These are phyloP conservation scores for Sinapis alba DNA, from an alignment of 441 rosid genomes.

Conservation along the genomic window DNA sequence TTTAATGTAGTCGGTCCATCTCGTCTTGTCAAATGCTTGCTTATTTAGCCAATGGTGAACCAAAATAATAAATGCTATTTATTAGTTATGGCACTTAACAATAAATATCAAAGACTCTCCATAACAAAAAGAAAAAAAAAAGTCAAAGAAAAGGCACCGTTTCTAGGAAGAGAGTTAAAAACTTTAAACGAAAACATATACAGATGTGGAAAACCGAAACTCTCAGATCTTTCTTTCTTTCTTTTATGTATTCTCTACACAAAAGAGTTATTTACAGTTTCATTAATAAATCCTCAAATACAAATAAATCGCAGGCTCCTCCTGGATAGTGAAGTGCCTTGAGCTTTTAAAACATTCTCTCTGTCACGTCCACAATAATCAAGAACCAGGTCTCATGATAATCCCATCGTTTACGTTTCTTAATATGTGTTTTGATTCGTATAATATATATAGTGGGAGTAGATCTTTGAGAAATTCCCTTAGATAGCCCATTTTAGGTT, in stretches of 20 bases:
- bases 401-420: constrained; percentile 10
- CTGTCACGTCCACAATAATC: constrained; percentile 8
- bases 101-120: constrained; percentile 12
- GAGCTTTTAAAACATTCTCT: constrained; percentile 19
- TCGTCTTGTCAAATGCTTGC: neutral
- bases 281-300: constrained; percentile 12
- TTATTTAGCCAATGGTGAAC: neutral
- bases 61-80: constrained; percentile 3
- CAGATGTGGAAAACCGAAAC: constrained; percentile 30
- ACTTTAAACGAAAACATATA: constrained; percentile 27
- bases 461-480: too few species aligned
- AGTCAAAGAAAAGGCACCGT: constrained; percentile 37
- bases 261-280: neutral
- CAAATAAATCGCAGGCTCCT: constrained; percentile 15
- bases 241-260: neutral
- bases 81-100: neutral
- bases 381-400: constrained; percentile 27
- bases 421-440: constrained; percentile 14
- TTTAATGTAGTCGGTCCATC: constrained; percentile 16
- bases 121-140: neutral
- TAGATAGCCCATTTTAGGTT: too few species aligned
- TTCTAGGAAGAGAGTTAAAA: constrained; percentile 19
- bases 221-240: constrained; percentile 23
- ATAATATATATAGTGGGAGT: neutral
- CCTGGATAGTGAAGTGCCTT: constrained; percentile 16